phyloP scores from a whole-genome alignment of 441 rosid genomes.

The Eruca vesicaria region DNA sequence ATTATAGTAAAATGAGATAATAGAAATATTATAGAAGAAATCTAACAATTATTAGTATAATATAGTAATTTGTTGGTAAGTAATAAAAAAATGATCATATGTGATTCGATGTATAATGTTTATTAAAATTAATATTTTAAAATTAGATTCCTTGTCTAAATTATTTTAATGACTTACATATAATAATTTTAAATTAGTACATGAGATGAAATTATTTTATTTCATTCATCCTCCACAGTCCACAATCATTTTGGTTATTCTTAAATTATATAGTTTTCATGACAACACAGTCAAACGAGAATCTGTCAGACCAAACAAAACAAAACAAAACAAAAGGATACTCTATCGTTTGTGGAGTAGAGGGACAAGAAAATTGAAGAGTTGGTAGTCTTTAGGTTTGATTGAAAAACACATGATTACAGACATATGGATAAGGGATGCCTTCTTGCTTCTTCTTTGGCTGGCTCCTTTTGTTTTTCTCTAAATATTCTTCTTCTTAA shows the following conservation, averaged over 20 bases:
- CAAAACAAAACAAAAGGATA: background rate
- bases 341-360: background rate
- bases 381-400: slow-evolving; percentile 15
- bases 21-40: too few relatives aligned
- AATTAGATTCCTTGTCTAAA: too few relatives aligned
- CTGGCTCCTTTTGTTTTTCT: too few relatives aligned
- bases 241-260: background rate
- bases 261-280: background rate
- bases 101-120: too few relatives aligned
- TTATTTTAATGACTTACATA: too few relatives aligned
- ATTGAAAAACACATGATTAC: background rate
- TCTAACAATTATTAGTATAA: too few relatives aligned
- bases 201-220: background rate
- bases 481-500: too few relatives aligned
- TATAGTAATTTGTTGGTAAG: too few relatives aligned
- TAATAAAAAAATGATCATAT: too few relatives aligned
- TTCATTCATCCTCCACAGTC: background rate
- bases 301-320: background rate
- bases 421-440: background rate
- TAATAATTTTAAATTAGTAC: too few relatives aligned
- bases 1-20: too few relatives aligned
- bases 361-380: background rate
- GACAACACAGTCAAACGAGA: background rate
- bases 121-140: too few relatives aligned
- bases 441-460: background rate